phyloP scores from a whole-genome alignment of 306 rosid genomes.

The Betula pendula region DNA sequence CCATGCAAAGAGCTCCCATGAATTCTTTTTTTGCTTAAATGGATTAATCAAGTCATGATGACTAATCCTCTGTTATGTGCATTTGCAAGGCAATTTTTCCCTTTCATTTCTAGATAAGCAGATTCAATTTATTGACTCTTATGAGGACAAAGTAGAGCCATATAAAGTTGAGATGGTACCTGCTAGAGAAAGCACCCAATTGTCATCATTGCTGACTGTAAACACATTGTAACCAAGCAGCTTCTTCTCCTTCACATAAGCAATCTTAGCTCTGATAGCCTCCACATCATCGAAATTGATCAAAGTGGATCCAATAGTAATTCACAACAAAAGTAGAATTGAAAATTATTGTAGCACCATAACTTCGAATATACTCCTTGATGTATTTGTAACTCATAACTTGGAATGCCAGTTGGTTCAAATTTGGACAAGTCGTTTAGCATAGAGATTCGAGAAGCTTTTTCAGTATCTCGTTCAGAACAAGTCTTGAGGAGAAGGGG shows the following conservation, averaged over 20 bases:
- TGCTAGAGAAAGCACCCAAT: slow-evolving; percentile 47
- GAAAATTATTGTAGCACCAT: slow-evolving; percentile 4
- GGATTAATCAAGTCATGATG: too few species aligned
- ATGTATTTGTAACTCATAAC: slow-evolving; percentile 37
- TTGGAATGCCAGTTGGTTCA: too few species aligned
- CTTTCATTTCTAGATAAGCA: too few species aligned
- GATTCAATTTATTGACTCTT: not conserved
- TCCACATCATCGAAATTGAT: slow-evolving; percentile 40
- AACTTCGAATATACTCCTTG: slow-evolving; percentile 7
- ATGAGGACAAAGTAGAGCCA: not conserved
- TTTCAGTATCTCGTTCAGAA: too few species aligned
- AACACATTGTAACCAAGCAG: slow-evolving; percentile 30
- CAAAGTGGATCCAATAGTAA: slow-evolving; percentile 45
- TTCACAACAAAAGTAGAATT: slow-evolving; percentile 40
- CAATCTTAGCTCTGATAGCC: slow-evolving; percentile 38
- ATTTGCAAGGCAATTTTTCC: too few species aligned
- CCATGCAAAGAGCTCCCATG: not conserved
- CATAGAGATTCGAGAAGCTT: too few species aligned
- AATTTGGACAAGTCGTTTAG: too few species aligned
- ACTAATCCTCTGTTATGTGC: too few species aligned
- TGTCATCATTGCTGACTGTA: slow-evolving; percentile 37
- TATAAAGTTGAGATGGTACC: slow-evolving; percentile 17
- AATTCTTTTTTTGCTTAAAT: not conserved
- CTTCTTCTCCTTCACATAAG: slow-evolving; percentile 34
- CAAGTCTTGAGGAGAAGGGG: too few species aligned